Base-by-base conservation (phyloP, 1,284 basidiomycete species). In the Heterobasidion annosum region DNA sequence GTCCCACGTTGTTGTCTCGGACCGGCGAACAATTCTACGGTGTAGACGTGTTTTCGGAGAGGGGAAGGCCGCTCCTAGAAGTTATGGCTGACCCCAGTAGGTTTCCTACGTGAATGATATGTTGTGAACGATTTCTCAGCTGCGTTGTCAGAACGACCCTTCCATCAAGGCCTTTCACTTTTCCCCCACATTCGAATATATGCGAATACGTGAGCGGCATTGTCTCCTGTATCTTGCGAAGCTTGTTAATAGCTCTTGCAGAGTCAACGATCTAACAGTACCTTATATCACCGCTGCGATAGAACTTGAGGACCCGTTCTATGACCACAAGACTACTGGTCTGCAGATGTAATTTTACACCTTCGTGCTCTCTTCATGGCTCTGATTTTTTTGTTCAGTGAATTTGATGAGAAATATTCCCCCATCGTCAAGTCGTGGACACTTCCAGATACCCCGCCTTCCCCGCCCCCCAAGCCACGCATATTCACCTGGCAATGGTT, bases 81-180 rank as follows among this genome's bases (percentile, higher is more conserved):
- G 81, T 93, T 56, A 90, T 96, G 84, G 86, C 89, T 1, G 91
- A 95, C 69, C 87, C 89, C 59, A 75, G 90, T 88, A 62, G 61
- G 15, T 16, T 10, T 25, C 34, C 15, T n/a, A 1, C 25, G 18
- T 9, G 16, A 15, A n/a, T 46, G 13, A 15, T 15, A 15, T 32
- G 7, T 4, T 42, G 13, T 12, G 48, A 49, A 12, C 52, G 7
- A 45, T 9, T 16, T 48, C 12, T 40, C n/a, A 10, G n/a, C 37
- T 40, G 10, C 6, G 12, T 40, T n/a, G 8, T 37, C 42, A 86
- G 89, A 84, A 25, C 78, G 79, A 15, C 72, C 88, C 35, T 98
- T 98, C 66, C 84, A 87, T 63, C 81, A 88, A 59, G 88, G 85
- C 2, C 73, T 98, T 40, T 58, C 74, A 0, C 70, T 72, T 34